Percentiles rank a stretch among this genome's conserved stretches.
phyloP scores from a whole-genome alignment of 169 alveolate species.

The Cryptosporidium sp. region DNA sequence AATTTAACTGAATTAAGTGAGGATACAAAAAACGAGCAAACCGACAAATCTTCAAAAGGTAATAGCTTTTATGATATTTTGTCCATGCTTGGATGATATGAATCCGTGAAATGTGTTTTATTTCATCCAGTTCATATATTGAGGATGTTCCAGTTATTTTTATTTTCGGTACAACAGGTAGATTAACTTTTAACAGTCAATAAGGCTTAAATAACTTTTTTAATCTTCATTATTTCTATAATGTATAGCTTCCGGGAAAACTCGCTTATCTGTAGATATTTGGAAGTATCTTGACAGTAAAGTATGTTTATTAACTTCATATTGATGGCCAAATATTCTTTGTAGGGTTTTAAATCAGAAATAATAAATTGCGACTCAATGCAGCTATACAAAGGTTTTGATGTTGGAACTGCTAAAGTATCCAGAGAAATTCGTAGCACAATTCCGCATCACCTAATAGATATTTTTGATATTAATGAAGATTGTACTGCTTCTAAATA shows the following conservation, averaged over 20 bases:
- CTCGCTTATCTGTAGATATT: slow-evolving; percentile 52
- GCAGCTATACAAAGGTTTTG: slow-evolving; percentile 69
- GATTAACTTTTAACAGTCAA: neutral
- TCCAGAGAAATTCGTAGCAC: slow-evolving; percentile 22
- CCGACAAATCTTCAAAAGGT: neutral
- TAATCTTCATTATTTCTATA: neutral
- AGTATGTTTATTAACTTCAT: slow-evolving; percentile 17
- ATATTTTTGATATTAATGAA: slow-evolving; percentile 38
- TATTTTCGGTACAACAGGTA: slow-evolving; percentile 73
- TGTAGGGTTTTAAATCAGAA: slow-evolving; percentile 40
- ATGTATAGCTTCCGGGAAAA: slow-evolving; percentile 70
- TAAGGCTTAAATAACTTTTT: slow-evolving; percentile 1
- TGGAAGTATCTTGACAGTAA: slow-evolving; percentile 44
- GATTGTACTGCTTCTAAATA: slow-evolving; percentile 59
- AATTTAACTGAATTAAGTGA: neutral
- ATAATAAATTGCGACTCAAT: slow-evolving; percentile 66
- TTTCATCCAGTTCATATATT: neutral
- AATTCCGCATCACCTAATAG: slow-evolving; percentile 64
- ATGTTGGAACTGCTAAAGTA: slow-evolving; percentile 72
- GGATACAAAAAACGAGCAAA: neutral
- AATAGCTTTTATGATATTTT: slow-evolving; percentile 62
- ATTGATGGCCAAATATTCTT: neutral
- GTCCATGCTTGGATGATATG: slow-evolving; percentile 32
- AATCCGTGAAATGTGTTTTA: neutral
- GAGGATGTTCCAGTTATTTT: slow-evolving; percentile 49